Base-by-base conservation (phyloP, 2,329 filamentous ascomycete genomes). In the Stagonosporopsis vannaccii region DNA sequence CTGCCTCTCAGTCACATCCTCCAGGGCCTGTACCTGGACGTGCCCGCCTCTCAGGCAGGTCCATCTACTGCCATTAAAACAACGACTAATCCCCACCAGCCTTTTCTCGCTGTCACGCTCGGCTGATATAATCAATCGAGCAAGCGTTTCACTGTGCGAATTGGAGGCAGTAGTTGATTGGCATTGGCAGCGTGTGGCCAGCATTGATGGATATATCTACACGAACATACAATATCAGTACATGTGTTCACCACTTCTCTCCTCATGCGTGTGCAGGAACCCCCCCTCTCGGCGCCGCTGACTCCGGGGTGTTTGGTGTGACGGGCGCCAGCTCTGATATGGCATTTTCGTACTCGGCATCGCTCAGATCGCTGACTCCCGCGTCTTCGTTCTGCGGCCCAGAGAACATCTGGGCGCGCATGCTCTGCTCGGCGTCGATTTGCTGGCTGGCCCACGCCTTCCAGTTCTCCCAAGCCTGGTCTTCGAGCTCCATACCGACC, bases 381-480 rank as follows among this genome's bases (percentile, higher is more conserved):
- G 60, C 65, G 3, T 72, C 72, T 25, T 72, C 73, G 26, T 63
- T 59, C 62, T 70, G 66, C 32, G 68, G 65, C 2, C 71, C 72
- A 19, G 72, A 74, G 58, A 74, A 74, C 70, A 76, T 66, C 53
- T 76, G 73, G 3, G 81, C 82, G 19, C 75, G 68, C 56, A 77
- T 75, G 58, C 84, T 80, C 57, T 81, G 79, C 60, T 79, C 68
- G 5, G 80, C 64, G 33, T 81, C 78, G 33, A 82, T 79, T 72
- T 86, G 79, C 61, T 79, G 73, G 57, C 76, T 73, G 8, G 92
- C 92, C 90, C 92, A 96, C 23, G 71, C 70, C 83, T 92, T 94
- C 95, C 95, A 99, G 60, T 82, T 80, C 77, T 97, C 91, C 75
- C 87, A 96, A 58, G 87, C 82, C 66, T 84, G 78, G 77, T 96